Conservation (phyloP, 108 stramenopile species). For the Mediolabrus comicus region DNA sequence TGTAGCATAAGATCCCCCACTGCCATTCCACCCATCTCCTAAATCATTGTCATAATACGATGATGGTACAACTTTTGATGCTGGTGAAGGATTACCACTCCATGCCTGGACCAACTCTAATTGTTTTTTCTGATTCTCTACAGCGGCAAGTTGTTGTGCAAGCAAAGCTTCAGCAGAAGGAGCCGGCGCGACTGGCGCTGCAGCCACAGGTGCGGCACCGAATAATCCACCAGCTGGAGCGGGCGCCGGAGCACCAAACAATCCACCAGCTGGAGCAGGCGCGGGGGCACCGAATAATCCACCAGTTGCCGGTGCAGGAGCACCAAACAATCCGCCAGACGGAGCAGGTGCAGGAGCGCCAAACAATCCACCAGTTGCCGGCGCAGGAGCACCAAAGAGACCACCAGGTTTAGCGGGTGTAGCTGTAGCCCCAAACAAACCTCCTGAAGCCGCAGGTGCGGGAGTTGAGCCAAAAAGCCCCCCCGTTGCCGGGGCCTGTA, state of each 20-base stretch:
- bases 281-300: conserved; percentile 46
- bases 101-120: conserved; percentile 71
- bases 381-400: conserved; percentile 51
- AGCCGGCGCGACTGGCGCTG: conserved; percentile 41
- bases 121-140: conserved; percentile 76
- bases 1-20: conserved; percentile 25
- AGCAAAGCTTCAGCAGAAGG: conserved; percentile 70
- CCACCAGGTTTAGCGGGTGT: conserved; percentile 44
- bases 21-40: conserved; percentile 25
- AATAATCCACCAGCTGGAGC: conserved; percentile 59
- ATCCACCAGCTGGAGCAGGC: conserved; percentile 39
- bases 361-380: conserved; percentile 22
- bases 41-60: conserved; percentile 33
- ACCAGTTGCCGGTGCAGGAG: conserved; percentile 43
- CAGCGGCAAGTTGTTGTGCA: conserved; percentile 71
- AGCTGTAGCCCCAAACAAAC: conserved; percentile 41
- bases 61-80: conserved; percentile 42
- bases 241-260: conserved; percentile 40
- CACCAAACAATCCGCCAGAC: conserved; percentile 55
- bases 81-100: conserved; percentile 51
- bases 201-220: conserved; percentile 55
- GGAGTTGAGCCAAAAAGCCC: conserved; percentile 59
- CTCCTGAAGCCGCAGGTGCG: conserved; percentile 38
- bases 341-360: conserved; percentile 35
- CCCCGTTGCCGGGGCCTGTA: conserved; percentile 44